phyloP scores from a whole-genome alignment of 371 early-diverging fungal genomes.

The Synchytrium microbalum region DNA sequence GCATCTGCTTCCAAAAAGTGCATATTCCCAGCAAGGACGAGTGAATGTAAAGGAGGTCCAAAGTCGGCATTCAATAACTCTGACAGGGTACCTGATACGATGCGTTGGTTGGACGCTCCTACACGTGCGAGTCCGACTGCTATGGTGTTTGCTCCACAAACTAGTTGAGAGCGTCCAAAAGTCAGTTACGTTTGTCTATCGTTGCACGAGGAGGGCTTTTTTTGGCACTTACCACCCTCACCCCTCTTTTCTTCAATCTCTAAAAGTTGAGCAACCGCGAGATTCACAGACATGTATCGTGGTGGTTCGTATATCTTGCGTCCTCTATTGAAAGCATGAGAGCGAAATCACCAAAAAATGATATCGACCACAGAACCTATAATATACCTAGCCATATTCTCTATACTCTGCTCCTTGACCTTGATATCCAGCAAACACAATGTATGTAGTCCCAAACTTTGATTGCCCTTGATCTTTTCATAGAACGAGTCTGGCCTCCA shows the following conservation, averaged over 20 bases:
- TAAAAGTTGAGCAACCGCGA: conserved; percentile 86
- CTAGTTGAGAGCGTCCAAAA: conserved; percentile 17
- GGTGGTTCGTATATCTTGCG: conserved; percentile 93
- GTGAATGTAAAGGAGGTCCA: conserved; percentile 95
- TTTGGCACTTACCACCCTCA: conserved; percentile 37
- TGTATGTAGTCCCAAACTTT: conserved; percentile 84
- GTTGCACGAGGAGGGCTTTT: background rate
- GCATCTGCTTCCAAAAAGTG: conserved; percentile 93
- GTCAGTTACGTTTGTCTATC: background rate
- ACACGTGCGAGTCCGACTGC: conserved; percentile 93
- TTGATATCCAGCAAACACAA: conserved; percentile 98
- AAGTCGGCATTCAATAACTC: conserved; percentile 80
- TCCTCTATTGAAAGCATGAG: conserved; percentile 41
- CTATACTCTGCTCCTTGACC: conserved; percentile 94
- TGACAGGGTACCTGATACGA: conserved; percentile 80
- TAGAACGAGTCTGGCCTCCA: conserved; percentile 98
- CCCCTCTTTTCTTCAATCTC: conserved; percentile 71
- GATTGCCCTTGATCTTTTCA: conserved; percentile 86
- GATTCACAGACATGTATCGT: conserved; percentile 96
- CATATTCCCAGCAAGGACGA: conserved; percentile 88
- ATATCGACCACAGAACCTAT: background rate
- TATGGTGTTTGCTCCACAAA: conserved; percentile 70
- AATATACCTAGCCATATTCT: conserved; percentile 85
- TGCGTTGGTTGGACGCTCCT: conserved; percentile 73
- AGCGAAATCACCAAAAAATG: background rate